These are phyloP conservation scores for Scleroderma citrinum DNA, from an alignment of 768 basidiomycete species.

Conservation along the genomic window DNA sequence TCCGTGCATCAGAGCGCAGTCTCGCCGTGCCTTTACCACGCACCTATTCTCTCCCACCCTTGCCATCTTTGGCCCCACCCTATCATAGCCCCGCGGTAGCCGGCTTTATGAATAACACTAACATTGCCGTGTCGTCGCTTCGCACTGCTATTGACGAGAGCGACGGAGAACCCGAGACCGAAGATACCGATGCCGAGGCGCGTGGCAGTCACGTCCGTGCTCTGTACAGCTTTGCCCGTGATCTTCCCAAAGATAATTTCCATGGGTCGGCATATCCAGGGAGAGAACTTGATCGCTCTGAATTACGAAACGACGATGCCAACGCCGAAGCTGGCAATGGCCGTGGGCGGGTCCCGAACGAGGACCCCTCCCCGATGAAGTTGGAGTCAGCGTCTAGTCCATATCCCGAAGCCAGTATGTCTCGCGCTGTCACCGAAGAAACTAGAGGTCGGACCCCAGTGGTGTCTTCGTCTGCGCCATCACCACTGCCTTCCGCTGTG, in stretches of 20 bases:
- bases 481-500: slow-evolving; percentile 27
- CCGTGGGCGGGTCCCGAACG: slow-evolving; percentile 5
- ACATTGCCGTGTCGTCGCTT: slow-evolving; percentile 31
- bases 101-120: slow-evolving; percentile 31
- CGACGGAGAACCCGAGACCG: slow-evolving; percentile 27
- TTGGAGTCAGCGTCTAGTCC: slow-evolving; percentile 9
- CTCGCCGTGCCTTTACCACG: slow-evolving; percentile 28
- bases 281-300: slow-evolving; percentile 16
- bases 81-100: slow-evolving; percentile 20
- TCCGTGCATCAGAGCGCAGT: slow-evolving; percentile 25
- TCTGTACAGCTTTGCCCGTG: slow-evolving; percentile 29
- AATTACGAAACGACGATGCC: slow-evolving; percentile 19
- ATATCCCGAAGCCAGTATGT: slow-evolving; percentile 15
- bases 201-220: slow-evolving; percentile 24
- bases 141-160: slow-evolving; percentile 32
- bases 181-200: slow-evolving; percentile 26
- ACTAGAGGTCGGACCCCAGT: slow-evolving; percentile 14
- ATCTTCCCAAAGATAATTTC: slow-evolving; percentile 22
- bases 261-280: slow-evolving; percentile 19
- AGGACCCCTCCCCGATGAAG: slow-evolving; percentile 9
- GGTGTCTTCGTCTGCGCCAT: slow-evolving; percentile 26
- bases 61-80: slow-evolving; percentile 22
- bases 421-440: slow-evolving; percentile 15
- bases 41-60: slow-evolving; percentile 28
- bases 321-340: slow-evolving; percentile 10